phyloP scores from a whole-genome alignment of 2,329 filamentous ascomycete species.

The Aspergillus quadrilineatus region DNA sequence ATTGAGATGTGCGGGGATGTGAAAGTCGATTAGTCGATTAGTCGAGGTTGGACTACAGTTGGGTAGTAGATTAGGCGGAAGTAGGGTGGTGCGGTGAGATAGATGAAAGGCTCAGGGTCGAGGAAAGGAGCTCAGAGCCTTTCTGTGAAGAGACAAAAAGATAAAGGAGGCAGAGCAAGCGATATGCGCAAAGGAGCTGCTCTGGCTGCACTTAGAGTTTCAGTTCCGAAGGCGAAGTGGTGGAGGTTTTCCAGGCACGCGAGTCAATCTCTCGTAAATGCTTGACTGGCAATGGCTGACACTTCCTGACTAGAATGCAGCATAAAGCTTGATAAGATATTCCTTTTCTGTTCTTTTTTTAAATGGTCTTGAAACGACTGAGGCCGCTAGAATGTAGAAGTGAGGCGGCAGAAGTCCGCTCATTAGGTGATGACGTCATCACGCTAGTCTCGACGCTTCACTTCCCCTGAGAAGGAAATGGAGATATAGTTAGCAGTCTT shows the following conservation, averaged over 20 bases:
- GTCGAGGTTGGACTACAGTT: constrained; percentile 1
- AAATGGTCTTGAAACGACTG: not conserved
- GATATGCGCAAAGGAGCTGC: not conserved
- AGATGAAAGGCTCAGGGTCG: not conserved
- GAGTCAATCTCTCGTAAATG: not conserved
- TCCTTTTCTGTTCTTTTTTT: not conserved
- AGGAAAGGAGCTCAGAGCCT: not conserved
- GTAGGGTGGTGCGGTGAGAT: not conserved
- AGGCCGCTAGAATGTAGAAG: not conserved
- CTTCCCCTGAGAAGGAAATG: not conserved
- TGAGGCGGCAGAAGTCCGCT: not conserved
- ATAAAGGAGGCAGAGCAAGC: not conserved
- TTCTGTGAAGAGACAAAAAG: not conserved
- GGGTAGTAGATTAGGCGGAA: constrained; percentile 6
- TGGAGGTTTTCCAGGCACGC: not conserved
- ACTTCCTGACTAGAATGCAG: not conserved
- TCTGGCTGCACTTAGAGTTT: not conserved
- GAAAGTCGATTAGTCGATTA: too few relatives aligned
- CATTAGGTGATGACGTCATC: not conserved
- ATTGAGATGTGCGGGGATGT: not conserved
- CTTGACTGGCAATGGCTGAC: not conserved
- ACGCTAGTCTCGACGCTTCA: not conserved
- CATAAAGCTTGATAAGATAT: not conserved
- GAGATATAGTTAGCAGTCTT: too few relatives aligned
- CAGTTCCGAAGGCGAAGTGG: not conserved